These are phyloP conservation scores for Aspergillus sp. DNA, from an alignment of 2,329 filamentous ascomycete species.

Conservation along the genomic window DNA sequence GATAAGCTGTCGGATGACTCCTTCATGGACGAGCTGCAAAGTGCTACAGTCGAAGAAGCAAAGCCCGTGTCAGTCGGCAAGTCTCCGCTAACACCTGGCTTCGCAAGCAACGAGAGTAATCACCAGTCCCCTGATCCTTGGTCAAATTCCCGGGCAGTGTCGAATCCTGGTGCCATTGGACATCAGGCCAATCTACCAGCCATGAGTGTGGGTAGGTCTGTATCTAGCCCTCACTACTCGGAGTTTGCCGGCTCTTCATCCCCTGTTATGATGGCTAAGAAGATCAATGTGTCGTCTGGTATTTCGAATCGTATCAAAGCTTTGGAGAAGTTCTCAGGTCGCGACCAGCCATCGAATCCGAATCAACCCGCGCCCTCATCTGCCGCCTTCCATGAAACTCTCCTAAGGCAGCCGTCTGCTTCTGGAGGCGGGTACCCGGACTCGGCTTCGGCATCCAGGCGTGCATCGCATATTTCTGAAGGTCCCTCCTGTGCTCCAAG, in stretches of 20 bases:
- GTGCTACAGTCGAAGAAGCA: constrained; percentile 74
- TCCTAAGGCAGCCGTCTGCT: constrained; percentile 34
- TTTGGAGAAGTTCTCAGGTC: constrained; percentile 62
- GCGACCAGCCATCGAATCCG: constrained; percentile 22
- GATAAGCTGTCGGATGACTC: constrained; percentile 55
- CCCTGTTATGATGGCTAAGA: constrained; percentile 54
- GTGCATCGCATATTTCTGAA: constrained; percentile 19
- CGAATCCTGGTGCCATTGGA: constrained; percentile 26
- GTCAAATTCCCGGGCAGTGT: constrained; percentile 32
- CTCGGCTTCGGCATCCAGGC: constrained; percentile 14
- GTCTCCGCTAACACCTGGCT: constrained; percentile 66
- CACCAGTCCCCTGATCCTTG: constrained; percentile 20
- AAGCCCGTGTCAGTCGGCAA: constrained; percentile 69
- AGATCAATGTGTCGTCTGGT: constrained; percentile 74
- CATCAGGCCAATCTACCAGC: constrained; percentile 20
- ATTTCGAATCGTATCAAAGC: constrained; percentile 94
- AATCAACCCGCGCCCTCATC: constrained; percentile 47
- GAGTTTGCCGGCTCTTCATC: constrained; percentile 22
- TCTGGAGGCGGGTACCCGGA: constrained; percentile 21
- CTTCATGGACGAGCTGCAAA: constrained; percentile 75
- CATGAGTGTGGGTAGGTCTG: constrained; percentile 26
- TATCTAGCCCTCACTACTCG: constrained; percentile 27
- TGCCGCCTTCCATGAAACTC: constrained; percentile 47
- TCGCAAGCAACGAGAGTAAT: constrained; percentile 32
- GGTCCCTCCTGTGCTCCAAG: constrained; percentile 22